Conservation (phyloP, 2,329 filamentous ascomycete genomes). For the Ophiocordyceps camponoti-saundersi region DNA sequence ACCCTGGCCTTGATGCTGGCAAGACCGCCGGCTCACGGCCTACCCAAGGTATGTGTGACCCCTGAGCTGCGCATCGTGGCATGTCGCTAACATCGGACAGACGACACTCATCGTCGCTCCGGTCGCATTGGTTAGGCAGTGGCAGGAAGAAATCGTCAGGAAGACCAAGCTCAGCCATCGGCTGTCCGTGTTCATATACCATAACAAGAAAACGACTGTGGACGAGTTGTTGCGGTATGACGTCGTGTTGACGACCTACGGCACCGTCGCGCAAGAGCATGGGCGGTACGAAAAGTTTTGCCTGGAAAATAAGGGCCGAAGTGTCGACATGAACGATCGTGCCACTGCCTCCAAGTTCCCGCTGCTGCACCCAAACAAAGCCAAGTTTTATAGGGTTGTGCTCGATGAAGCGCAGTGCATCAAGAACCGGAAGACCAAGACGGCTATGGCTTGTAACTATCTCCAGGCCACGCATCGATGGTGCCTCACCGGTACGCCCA, state of each 20-base stretch:
- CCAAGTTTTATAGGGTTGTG: conserved; percentile 65
- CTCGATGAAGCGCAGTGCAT: conserved; percentile 77
- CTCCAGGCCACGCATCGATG: conserved; percentile 57
- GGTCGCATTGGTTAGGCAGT: conserved; percentile 65
- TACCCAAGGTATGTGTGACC: conserved; percentile 13
- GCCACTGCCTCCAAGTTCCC: conserved; percentile 24
- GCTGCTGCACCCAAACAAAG: conserved; percentile 38
- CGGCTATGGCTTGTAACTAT: conserved; percentile 48
- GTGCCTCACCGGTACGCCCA: conserved; percentile 69
- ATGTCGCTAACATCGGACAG: conserved; percentile 25
- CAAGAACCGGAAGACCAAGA: conserved; percentile 59
- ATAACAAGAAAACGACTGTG: conserved; percentile 46
- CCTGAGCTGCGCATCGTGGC: neutral
- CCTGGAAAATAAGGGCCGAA: conserved; percentile 25
- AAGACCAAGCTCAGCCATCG: conserved; percentile 45
- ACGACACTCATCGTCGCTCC: conserved; percentile 75
- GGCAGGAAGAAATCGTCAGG: conserved; percentile 61
- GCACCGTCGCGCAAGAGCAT: conserved; percentile 47
- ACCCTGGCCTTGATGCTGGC: conserved; percentile 61
- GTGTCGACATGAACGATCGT: conserved; percentile 19
- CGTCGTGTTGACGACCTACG: conserved; percentile 75
- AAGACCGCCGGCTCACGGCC: conserved; percentile 33
- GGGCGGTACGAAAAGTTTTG: conserved; percentile 42
- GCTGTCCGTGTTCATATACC: conserved; percentile 52
- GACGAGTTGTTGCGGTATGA: conserved; percentile 50